Evolutionary conservation across 345 rosid species (phyloP).

Genomic region (Reutealis trisperma): DNA sequence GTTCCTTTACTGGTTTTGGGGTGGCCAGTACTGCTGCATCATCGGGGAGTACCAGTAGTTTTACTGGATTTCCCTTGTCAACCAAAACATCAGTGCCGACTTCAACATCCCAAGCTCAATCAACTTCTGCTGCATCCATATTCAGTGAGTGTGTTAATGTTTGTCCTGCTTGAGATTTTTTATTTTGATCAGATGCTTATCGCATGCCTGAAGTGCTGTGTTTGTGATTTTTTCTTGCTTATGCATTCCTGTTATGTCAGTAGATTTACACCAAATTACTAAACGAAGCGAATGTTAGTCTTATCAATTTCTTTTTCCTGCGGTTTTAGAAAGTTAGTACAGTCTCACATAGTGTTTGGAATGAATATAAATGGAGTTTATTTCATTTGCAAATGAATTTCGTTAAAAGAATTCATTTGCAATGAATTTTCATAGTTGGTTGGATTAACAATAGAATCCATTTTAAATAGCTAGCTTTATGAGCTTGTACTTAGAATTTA

Average conservation of each 20-base stretch:
- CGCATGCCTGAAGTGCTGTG: neutral
- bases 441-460: too few species aligned
- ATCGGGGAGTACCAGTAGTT: conserved; percentile 50
- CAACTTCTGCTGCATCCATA: conserved; percentile 40
- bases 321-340: neutral
- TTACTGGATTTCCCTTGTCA: conserved; percentile 67
- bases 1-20: conserved; percentile 58
- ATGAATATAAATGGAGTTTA: too few species aligned
- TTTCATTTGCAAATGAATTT: too few species aligned
- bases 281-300: neutral
- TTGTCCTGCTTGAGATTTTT: neutral
- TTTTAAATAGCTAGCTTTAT: too few species aligned
- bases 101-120: conserved; percentile 56
- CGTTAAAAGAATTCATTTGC: too few species aligned
- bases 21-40: conserved; percentile 46
- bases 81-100: conserved; percentile 42
- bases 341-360: neutral
- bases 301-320: neutral
- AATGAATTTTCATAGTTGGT: too few species aligned
- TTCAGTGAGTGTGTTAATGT: conserved; percentile 55
- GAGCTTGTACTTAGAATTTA: too few species aligned
- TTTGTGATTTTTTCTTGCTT: neutral
- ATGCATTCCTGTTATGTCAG: neutral
- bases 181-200: neutral
- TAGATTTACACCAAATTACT: neutral